Conservation (phyloP, 305 asterid genomes). For the Fraxinus baroniana region DNA sequence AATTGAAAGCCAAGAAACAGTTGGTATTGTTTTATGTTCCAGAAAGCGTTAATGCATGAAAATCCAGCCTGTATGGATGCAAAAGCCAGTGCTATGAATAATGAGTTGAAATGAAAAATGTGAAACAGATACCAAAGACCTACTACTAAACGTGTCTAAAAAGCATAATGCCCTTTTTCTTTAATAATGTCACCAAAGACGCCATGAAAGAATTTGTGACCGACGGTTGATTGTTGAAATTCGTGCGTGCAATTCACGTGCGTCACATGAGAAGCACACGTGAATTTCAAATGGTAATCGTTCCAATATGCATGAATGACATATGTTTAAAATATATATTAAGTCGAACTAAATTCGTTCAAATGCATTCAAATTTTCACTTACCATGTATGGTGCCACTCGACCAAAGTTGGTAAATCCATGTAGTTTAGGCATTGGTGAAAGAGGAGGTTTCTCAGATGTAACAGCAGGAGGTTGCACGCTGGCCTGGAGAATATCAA, state of each 20-base stretch:
- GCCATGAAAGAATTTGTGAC: background rate
- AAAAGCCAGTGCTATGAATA: background rate
- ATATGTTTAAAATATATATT: background rate
- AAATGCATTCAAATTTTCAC: background rate
- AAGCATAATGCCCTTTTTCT: background rate
- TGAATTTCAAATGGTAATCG: background rate
- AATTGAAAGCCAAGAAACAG: constrained; percentile 19
- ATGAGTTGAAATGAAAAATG: background rate
- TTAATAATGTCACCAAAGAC: background rate
- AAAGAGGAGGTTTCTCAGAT: constrained; percentile 33
- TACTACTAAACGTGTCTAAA: background rate
- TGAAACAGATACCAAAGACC: background rate
- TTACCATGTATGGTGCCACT: constrained; percentile 10
- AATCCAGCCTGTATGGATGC: constrained; percentile 7
- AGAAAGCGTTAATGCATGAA: constrained; percentile 3
- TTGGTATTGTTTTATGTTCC: constrained; percentile 7
- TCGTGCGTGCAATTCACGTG: background rate
- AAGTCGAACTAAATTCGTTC: background rate
- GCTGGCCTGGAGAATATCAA: background rate
- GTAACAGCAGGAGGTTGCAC: background rate
- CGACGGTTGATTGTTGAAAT: background rate
- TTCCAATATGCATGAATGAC: background rate
- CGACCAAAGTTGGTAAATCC: constrained; percentile 1
- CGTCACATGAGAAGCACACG: background rate
- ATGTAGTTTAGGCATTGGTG: constrained; percentile 18